A percentile compares a stretch with the other conserved stretches of the same genome.
These are phyloP conservation scores for Stenogyne calaminthoides DNA, from an alignment of 305 asterid genomes.

Conservation along the genomic window DNA sequence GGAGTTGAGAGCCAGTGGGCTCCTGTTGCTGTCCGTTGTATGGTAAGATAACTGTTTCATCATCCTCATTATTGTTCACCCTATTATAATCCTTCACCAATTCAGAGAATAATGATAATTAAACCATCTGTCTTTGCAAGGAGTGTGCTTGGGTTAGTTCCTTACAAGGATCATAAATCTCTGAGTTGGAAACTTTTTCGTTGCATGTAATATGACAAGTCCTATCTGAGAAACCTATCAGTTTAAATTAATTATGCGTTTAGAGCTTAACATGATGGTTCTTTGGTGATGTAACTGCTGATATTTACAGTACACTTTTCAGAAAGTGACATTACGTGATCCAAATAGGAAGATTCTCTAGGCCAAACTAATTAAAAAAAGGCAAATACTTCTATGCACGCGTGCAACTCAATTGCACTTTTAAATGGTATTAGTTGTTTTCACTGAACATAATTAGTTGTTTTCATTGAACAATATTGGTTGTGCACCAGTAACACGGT, in stretches of 20 bases:
- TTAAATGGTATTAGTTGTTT: no score
- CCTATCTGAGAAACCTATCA: not conserved
- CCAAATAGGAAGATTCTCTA: slow-evolving; percentile 9
- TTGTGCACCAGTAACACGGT: no score
- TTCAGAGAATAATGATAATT: not conserved
- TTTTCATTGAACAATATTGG: no score
- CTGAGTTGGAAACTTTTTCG: not conserved
- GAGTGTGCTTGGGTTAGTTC: slow-evolving; percentile 13
- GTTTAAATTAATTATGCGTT: not conserved
- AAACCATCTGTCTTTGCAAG: not conserved
- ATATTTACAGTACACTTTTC: not conserved
- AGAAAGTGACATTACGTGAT: not conserved
- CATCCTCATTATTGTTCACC: slow-evolving; percentile 7
- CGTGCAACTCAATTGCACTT: no score
- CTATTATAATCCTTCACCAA: slow-evolving; percentile 6
- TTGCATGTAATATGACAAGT: not conserved
- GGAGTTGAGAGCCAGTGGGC: slow-evolving; percentile 99
- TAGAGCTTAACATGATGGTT: not conserved
- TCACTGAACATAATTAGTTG: no score
- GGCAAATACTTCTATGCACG: no score
- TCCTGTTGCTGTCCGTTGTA: slow-evolving; percentile 89
- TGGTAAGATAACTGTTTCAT: slow-evolving; percentile 51
- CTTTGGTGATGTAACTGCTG: not conserved
- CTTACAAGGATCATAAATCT: not conserved
- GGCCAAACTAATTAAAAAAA: not conserved